phyloP scores from a whole-genome alignment of 805 yeast genomes.

The Candida silvatica region DNA sequence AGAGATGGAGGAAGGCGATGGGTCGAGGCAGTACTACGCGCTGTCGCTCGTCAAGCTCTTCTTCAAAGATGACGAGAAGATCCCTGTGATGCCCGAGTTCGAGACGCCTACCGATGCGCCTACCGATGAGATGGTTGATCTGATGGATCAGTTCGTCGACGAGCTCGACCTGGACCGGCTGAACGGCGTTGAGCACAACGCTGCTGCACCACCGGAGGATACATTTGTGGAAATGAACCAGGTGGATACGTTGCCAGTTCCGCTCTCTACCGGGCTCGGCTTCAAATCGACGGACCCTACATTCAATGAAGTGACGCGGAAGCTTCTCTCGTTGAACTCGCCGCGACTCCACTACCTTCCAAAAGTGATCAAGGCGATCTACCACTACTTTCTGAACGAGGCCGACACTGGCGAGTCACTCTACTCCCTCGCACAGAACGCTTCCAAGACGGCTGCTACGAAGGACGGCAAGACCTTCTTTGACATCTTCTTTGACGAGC shows the following conservation, averaged over 20 bases:
- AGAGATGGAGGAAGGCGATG: conserved; percentile 13
- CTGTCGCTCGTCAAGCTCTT: conserved; percentile 54
- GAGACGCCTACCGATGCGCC: conserved; percentile 36
- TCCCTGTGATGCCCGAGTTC: conserved; percentile 32
- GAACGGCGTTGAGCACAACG: conserved; percentile 11
- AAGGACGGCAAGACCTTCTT: conserved; percentile 1
- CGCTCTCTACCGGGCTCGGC: conserved; percentile 9
- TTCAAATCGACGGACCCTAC: conserved; percentile 2
- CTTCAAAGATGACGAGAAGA: conserved; percentile 64
- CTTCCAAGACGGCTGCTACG: neutral
- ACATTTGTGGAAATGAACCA: conserved; percentile 14
- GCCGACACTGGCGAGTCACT: conserved; percentile 7
- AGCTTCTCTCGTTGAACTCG: conserved; percentile 13
- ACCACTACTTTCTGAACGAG: conserved; percentile 4
- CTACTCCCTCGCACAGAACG: conserved; percentile 7
- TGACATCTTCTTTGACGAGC: conserved; percentile 4
- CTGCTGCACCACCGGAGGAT: conserved; percentile 9
- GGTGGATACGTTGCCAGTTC: conserved; percentile 11
- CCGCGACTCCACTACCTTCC: conserved; percentile 13
- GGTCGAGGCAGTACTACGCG: conserved; percentile 21
- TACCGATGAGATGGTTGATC: conserved; percentile 26
- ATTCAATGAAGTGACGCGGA: conserved; percentile 10
- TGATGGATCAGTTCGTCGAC: conserved; percentile 37
- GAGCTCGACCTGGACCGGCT: conserved; percentile 31
- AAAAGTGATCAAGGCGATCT: conserved; percentile 5